These are phyloP conservation scores for Fusarium coffeatum DNA, from an alignment of 2,329 filamentous ascomycete genomes.

Conservation along the genomic window DNA sequence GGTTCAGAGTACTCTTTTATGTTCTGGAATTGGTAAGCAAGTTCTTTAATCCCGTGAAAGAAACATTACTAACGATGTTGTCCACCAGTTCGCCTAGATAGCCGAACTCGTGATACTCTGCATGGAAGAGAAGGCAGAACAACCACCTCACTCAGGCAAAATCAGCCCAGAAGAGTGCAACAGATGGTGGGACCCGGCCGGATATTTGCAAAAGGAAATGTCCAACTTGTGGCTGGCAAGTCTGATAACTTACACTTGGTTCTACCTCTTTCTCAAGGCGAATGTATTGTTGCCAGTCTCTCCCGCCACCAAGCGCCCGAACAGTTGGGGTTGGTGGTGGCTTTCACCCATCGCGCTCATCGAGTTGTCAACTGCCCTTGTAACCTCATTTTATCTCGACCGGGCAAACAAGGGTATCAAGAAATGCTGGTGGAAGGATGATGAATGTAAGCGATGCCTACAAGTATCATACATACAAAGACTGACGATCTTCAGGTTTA, in stretches of 20 bases:
- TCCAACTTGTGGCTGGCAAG: conserved; percentile 60
- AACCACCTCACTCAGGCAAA: conserved; percentile 47
- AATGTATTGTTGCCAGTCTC: background rate
- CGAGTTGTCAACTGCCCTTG: background rate
- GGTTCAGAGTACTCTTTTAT: conserved; percentile 53
- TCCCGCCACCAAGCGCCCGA: background rate
- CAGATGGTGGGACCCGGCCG: background rate
- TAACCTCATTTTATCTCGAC: fast-evolving
- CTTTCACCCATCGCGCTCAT: background rate
- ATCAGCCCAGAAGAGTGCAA: conserved; percentile 51
- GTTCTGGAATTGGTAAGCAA: conserved; percentile 52
- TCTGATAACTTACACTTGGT: conserved; percentile 62
- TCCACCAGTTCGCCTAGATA: conserved; percentile 59
- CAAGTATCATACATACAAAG: background rate
- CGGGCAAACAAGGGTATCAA: background rate
- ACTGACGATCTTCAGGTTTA: background rate
- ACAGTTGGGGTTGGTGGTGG: background rate
- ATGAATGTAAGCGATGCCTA: background rate
- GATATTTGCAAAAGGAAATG: background rate
- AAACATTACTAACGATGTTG: conserved; percentile 6
- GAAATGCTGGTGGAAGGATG: background rate
- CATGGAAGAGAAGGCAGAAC: conserved; percentile 57
- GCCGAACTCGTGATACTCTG: conserved; percentile 58
- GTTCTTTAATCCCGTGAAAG: conserved; percentile 56
- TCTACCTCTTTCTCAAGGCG: conserved; percentile 39